These are phyloP conservation scores for Ensete ventricosum DNA, from an alignment of 176 grass and related monocot genomes.

Conservation along the genomic window DNA sequence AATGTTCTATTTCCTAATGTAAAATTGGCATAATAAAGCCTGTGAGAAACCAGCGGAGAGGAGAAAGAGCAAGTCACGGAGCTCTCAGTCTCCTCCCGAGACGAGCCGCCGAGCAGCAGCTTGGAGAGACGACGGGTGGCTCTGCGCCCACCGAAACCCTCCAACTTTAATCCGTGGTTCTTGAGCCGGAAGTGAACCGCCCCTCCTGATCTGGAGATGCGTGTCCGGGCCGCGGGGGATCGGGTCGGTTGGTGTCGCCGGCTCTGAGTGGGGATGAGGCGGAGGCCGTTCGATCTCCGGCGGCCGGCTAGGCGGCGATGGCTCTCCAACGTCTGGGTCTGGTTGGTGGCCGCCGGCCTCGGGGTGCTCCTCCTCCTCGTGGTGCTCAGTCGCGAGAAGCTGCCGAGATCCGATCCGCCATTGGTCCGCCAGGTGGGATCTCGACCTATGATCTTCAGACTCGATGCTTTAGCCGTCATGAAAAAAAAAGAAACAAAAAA, in stretches of 20 bases:
- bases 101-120: no score
- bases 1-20: no score
- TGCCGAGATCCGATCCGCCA: conserved; percentile 22
- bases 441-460: background rate
- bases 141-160: no score
- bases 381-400: conserved; percentile 21
- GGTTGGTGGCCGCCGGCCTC: conserved; percentile 22
- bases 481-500: no score
- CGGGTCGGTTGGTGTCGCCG: conserved; percentile 3
- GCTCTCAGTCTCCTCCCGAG: no score
- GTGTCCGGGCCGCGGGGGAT: conserved; percentile 1
- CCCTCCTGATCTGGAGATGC: conserved; percentile 7
- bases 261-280: conserved; percentile 25
- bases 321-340: conserved; percentile 44
- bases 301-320: conserved; percentile 58
- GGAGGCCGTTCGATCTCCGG: conserved; percentile 41
- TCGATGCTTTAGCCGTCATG: background rate
- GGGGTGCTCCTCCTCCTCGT: conserved; percentile 21
- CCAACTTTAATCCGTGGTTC: background rate
- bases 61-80: no score
- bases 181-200: background rate
- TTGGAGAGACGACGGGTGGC: no score
- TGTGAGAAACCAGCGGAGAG: no score
- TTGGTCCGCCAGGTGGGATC: conserved; percentile 15
- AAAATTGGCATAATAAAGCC: no score